Percentiles rank a stretch among this genome's conserved stretches.
These are phyloP conservation scores for Geotrichum aggregatum DNA, from an alignment of 1,139 yeast genomes.

Conservation along the genomic window DNA sequence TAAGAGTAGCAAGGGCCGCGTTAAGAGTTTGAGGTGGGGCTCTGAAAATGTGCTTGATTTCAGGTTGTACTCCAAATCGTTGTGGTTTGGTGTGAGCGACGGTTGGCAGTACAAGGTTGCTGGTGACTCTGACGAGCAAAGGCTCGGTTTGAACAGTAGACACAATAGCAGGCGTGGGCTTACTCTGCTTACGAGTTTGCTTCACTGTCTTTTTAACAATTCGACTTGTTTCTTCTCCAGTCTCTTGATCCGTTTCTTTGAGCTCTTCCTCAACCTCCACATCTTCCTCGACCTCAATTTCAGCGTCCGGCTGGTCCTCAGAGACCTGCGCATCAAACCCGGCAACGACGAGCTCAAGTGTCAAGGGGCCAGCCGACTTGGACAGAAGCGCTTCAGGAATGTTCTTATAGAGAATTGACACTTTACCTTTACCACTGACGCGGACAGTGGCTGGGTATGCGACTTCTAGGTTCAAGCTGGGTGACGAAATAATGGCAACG, in stretches of 20 bases:
- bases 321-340: conserved; percentile 12
- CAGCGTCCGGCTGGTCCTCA: conserved; percentile 9
- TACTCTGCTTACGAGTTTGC: conserved; percentile 2
- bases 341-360: conserved; percentile 19
- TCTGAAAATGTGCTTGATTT: conserved; percentile 66
- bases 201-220: conserved; percentile 4
- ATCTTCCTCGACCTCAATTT: conserved; percentile 2
- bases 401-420: conserved; percentile 31
- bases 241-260: conserved; percentile 5
- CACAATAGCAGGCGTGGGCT: background rate
- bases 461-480: conserved; percentile 28
- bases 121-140: conserved; percentile 7
- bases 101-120: conserved; percentile 6
- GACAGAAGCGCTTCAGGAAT: conserved; percentile 31
- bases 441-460: conserved; percentile 29
- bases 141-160: background rate
- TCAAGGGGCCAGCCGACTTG: conserved; percentile 18
- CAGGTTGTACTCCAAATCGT: conserved; percentile 42
- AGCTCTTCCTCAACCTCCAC: conserved; percentile 3
- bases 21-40: conserved; percentile 51
- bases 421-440: conserved; percentile 32
- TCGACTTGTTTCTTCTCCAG: background rate
- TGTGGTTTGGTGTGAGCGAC: conserved; percentile 21
- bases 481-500: conserved; percentile 29
- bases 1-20: conserved; percentile 38